Base-by-base conservation (phyloP, 106 monocot species). In the Dactylorhiza incarnata region DNA sequence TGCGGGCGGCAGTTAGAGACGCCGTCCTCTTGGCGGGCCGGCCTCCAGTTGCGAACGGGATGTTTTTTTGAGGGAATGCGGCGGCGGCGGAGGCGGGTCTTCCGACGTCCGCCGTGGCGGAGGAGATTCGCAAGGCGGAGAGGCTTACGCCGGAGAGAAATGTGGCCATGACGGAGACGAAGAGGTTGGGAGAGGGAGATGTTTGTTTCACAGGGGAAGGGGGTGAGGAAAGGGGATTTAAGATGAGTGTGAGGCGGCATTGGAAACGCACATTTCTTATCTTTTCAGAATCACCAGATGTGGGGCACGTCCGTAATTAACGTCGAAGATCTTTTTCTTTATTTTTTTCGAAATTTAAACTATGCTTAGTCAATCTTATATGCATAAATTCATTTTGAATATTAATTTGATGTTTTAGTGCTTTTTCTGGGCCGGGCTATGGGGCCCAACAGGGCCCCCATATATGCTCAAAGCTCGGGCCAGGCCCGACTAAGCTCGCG, bases 261-360 rank as follows among this genome's bases (percentile, higher is more conserved):
- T 52, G 9, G 67, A 75, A 29, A 69, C 90, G 81, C 83, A 47
- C 79, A 79, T 83, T 83, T 79, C 85, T 85, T 87, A 90, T 90
- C 90, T 37, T 56, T 48, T 59, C 22, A 59, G 22, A 22, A 5
- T 22, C 58, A 9, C 0, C 0, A 37, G 37, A 37, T 37, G 37
- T 37, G 37, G 37, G 37, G 37, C 37, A 37, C 37, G 37, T 37
- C 37, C 37, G 0, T 37, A 37, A 37, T 37, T 37, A 37, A 29
- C 29, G 29, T n/a, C n/a, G n/a, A n/a, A n/a, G n/a, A n/a, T n/a
- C n/a, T n/a, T n/a, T n/a, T n/a, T n/a, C n/a, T n/a, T n/a, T n/a
- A n/a, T n/a, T n/a, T n/a, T n/a, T n/a, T n/a, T n/a, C n/a, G n/a
- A n/a, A n/a, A n/a, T n/a, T n/a, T n/a, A n/a, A n/a, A n/a, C n/a